phyloP scores from a whole-genome alignment of 2,329 filamentous ascomycete genomes.

The Aureobasidium melanogenum region DNA sequence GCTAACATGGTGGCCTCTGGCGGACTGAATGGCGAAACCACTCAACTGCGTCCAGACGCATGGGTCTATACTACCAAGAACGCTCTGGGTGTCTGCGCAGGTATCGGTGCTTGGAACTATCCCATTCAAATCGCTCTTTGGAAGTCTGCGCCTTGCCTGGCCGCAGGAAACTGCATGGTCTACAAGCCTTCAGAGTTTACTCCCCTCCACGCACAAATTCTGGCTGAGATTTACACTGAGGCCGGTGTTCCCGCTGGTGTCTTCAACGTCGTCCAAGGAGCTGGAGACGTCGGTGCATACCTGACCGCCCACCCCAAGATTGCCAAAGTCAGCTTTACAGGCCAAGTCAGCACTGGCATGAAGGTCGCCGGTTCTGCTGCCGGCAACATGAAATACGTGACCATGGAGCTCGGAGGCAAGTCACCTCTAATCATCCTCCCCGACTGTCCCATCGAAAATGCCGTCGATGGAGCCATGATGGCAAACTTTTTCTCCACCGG shows the following conservation, averaged over 20 bases:
- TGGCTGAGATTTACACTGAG: conserved; percentile 68
- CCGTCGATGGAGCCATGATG: conserved; percentile 87
- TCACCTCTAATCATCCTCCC: conserved; percentile 72
- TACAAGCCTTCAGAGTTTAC: conserved; percentile 88
- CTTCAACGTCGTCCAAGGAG: conserved; percentile 80
- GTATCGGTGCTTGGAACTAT: conserved; percentile 89
- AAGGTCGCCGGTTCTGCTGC: conserved; percentile 72
- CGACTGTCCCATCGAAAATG: conserved; percentile 67
- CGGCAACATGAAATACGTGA: conserved; percentile 78
- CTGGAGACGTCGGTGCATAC: conserved; percentile 66
- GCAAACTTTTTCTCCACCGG: conserved; percentile 89
- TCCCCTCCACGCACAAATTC: conserved; percentile 66
- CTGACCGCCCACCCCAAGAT: conserved; percentile 64
- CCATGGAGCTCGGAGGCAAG: conserved; percentile 87
- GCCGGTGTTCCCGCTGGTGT: conserved; percentile 73
- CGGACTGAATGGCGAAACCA: conserved; percentile 71
- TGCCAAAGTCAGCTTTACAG: conserved; percentile 83
- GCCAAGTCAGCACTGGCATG: conserved; percentile 72
- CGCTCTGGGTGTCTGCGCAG: conserved; percentile 72
- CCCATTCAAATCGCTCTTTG: conserved; percentile 84
- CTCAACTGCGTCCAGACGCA: conserved; percentile 63
- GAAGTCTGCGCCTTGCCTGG: conserved; percentile 80
- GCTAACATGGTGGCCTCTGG: conserved; percentile 69
- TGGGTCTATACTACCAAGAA: conserved; percentile 80
- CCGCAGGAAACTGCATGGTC: conserved; percentile 81